phyloP scores from a whole-genome alignment of 1,284 basidiomycete species.

The Apiotrichum montevideense region DNA sequence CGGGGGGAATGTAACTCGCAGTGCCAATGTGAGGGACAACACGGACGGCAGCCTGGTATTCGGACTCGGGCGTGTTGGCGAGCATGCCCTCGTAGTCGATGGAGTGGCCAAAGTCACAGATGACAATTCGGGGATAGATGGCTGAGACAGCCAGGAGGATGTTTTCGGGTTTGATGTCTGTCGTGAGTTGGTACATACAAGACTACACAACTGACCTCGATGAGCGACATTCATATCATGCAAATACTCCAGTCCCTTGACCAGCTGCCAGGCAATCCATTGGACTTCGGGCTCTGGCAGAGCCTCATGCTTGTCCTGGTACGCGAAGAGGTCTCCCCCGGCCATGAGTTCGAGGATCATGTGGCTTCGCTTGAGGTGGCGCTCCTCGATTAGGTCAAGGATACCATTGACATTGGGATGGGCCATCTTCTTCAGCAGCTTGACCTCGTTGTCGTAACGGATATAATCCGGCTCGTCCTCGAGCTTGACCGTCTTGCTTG shows the following conservation, averaged over 20 bases:
- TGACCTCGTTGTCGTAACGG: conserved; percentile 56
- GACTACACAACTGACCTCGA: conserved; percentile 53
- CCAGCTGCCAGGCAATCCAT: conserved; percentile 73
- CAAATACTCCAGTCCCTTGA: conserved; percentile 65
- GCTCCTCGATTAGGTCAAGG: conserved; percentile 58
- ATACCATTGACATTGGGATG: conserved; percentile 78
- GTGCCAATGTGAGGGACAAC: conserved; percentile 13
- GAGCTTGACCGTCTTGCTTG: conserved; percentile 65
- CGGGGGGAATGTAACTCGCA: conserved; percentile 18
- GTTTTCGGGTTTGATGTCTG: conserved; percentile 9
- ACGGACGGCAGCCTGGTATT: background rate
- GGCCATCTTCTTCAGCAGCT: conserved; percentile 60
- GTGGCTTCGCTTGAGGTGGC: conserved; percentile 34
- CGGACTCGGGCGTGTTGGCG: background rate
- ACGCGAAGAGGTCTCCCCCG: conserved; percentile 70
- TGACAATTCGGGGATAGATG: conserved; percentile 70
- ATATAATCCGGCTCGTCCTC: conserved; percentile 34
- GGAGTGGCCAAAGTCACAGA: conserved; percentile 70
- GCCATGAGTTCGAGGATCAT: conserved; percentile 72
- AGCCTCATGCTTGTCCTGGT: conserved; percentile 54
- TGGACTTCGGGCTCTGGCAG: conserved; percentile 72
- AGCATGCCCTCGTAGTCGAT: conserved; percentile 7
- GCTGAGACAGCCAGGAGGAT: conserved; percentile 65
- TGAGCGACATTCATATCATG: conserved; percentile 71
- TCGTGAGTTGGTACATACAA: background rate